Evolutionary conservation across 495 filamentous ascomycete species (phyloP), one percentile per base, ranked within the genome.

Genomic region (Neurospora intermedia): DNA sequence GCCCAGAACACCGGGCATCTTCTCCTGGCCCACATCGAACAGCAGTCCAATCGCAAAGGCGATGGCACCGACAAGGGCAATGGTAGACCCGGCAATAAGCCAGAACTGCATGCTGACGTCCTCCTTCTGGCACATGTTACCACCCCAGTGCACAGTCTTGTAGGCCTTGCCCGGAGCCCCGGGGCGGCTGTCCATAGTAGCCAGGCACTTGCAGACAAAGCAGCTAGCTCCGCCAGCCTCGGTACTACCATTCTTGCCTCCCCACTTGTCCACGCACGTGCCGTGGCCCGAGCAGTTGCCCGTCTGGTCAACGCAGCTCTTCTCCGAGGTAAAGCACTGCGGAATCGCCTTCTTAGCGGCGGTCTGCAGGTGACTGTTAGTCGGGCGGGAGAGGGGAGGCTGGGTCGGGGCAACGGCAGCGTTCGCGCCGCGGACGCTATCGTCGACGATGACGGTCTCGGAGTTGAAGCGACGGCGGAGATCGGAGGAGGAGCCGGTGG

Each of bases 91-190:
- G 6, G 88, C 84, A 76, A 99, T 84, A 46, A 99, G 81, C 87
- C 94, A 97, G 81, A 99, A 98, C 45, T 89, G 89, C 23, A 90
- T 87, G 81, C 92, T 94, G 66, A 98, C 82, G 80, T 99, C 94
- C 78, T 90, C 90, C 87, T 98, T 99, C 82, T 97, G 91, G 83
- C 96, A 99, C 74, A 91, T 91, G 42, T 89, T 82, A 15, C 96
- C 96, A 69, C 90, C 95, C 92, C 93, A 99, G 73, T 87, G 80
- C 45, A 81, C 76, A 43, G 81, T 77, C 72, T 79, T 77, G 59
- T 69, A 69, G n/a, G 70, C 75, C 54, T 31, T 31, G 16, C 5
- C 20, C 62, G 69, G 43, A 6, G 38, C 16, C 39, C 76, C 80
- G 23, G 75, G 79, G 20, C 80, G 80, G 16, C 83, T 85, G 38